Evolutionary conservation across 2,329 filamentous ascomycete species (phyloP), one percentile per base, ranked within the genome.

Genomic region (Cercospora beticola): DNA sequence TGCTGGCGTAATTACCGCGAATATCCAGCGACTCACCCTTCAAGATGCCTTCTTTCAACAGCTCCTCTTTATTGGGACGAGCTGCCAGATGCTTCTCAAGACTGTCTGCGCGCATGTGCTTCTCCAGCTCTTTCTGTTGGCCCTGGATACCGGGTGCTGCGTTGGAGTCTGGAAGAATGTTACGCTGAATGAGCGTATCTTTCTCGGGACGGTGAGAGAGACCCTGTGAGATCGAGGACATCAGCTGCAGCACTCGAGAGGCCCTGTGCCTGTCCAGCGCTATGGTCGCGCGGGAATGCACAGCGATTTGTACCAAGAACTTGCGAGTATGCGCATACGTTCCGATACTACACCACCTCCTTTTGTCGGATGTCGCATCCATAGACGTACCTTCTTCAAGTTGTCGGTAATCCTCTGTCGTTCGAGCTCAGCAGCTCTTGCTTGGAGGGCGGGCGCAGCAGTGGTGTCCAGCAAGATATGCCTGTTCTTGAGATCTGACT

Each of bases 21-120:
- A 23, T 52, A 4, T 52, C 12, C 10, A 52, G 21, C 18, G 33
- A 58, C 62, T 26, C 26, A 61, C 52, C 62, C 68, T 87, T 88
- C 72, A 97, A 82, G 65, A 97, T 92, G 5, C 93, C 93, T 74
- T 91, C 89, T 76, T 91, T 89, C 67, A 97, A 85, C 71, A 97
- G 83, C 62, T 90, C 86, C 73, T 93, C 92, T 10, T 92, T 90
- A 40, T 87, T 85, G 1, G 94, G 94, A 21, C 94, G 87, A 75
- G 90, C 86, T 76, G 90, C 87, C 71, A 97, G 88, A 80, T 94
- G 94, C 77, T 96, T 93, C 80, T 97, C 95, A 70, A 97, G 85
- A 65, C 86, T 90, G 79, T 97, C 92, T 68, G 89, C 91, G 14
- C 91, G 88, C 93, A 97, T 97, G 80, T 93, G 90, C 79, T 90